Conservation (phyloP, 805 yeast genomes). For the Candida nonsorbophila region DNA sequence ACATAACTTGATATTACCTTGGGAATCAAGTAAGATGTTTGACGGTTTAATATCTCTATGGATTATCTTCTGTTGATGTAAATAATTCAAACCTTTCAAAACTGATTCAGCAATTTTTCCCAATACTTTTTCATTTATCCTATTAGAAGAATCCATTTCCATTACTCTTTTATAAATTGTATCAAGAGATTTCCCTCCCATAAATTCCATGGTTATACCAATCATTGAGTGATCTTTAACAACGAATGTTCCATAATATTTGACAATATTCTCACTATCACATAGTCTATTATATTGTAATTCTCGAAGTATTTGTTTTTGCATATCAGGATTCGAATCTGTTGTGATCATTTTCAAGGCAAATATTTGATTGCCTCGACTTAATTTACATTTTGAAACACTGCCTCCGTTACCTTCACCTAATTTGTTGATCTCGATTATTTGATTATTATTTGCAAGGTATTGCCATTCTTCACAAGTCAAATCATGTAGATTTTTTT, state of each 20-base stretch:
- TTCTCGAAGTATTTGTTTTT: conserved; percentile 87
- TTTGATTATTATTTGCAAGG: conserved; percentile 52
- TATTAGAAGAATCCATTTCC: conserved; percentile 59
- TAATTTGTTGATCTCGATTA: conserved; percentile 61
- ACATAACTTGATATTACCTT: conserved; percentile 86
- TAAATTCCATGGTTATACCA: conserved; percentile 94
- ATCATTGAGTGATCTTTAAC: conserved; percentile 74
- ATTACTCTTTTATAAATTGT: conserved; percentile 80
- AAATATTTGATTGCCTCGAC: conserved; percentile 57
- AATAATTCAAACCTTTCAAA: conserved; percentile 75
- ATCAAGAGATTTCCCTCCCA: conserved; percentile 90
- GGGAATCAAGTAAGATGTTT: conserved; percentile 69
- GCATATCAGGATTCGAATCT: conserved; percentile 79
- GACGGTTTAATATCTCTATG: conserved; percentile 97
- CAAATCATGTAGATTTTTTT: conserved; percentile 28
- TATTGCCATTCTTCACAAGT: conserved; percentile 74
- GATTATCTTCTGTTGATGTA: conserved; percentile 82
- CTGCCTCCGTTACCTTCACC: conserved; percentile 97
- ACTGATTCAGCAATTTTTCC: conserved; percentile 90
- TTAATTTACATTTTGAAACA: conserved; percentile 70
- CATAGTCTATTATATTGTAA: conserved; percentile 83
- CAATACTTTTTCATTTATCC: conserved; percentile 88
- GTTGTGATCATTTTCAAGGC: conserved; percentile 76
- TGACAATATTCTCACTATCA: conserved; percentile 77
- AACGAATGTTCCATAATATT: conserved; percentile 88